phyloP scores from a whole-genome alignment of 352 stramenopile genomes.

The Aphanomyces cochlioides region DNA sequence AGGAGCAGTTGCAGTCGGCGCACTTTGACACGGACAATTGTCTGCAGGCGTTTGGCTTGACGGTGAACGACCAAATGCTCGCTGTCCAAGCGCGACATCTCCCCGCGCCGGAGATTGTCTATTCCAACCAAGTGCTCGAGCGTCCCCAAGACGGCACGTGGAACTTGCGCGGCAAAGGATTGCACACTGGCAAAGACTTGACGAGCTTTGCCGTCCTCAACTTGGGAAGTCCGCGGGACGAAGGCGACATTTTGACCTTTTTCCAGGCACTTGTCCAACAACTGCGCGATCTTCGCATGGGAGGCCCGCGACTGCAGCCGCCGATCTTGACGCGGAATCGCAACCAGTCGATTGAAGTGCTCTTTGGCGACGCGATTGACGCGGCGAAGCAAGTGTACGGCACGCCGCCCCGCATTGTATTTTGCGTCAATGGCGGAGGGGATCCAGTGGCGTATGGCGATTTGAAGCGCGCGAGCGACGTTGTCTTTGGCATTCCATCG shows the following conservation, averaged over 20 bases:
- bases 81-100: constrained; percentile 48
- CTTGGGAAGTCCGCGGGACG: constrained; percentile 41
- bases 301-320: constrained; percentile 36
- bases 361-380: constrained; percentile 45
- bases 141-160: constrained; percentile 54
- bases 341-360: constrained; percentile 35
- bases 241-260: constrained; percentile 43
- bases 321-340: constrained; percentile 47
- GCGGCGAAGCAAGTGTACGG: constrained; percentile 38
- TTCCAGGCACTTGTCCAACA: constrained; percentile 53
- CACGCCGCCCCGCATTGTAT: constrained; percentile 44
- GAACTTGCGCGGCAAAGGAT: constrained; percentile 65
- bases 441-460: constrained; percentile 55
- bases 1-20: constrained; percentile 54
- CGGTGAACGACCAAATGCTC: constrained; percentile 54
- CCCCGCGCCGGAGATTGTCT: constrained; percentile 46
- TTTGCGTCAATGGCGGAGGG: constrained; percentile 50
- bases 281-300: constrained; percentile 58
- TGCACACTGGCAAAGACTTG: constrained; percentile 41
- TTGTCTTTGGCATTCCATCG: constrained; percentile 61
- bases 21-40: constrained; percentile 52
- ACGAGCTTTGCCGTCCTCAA: constrained; percentile 54
- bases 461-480: constrained; percentile 64
- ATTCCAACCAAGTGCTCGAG: constrained; percentile 53
- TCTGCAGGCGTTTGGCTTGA: constrained; percentile 56